Conservation (phyloP, 1,139 yeast species). For the Pichia sp. region DNA sequence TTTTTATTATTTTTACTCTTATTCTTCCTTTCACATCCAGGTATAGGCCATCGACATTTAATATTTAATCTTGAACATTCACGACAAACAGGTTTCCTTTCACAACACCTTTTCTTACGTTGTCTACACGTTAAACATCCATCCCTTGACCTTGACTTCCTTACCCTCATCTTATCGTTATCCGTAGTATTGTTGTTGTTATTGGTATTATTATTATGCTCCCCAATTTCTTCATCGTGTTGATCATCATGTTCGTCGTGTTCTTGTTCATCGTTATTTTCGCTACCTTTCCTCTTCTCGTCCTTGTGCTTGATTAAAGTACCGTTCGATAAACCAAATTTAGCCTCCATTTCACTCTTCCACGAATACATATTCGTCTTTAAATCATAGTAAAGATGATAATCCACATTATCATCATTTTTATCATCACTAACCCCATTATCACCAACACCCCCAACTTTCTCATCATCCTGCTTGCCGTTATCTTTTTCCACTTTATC, state of each 20-base stretch:
- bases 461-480: no score
- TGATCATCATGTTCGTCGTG: background rate
- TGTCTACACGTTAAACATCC: slow-evolving; percentile 70
- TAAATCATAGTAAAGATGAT: slow-evolving; percentile 5
- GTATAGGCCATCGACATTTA: slow-evolving; percentile 47
- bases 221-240: background rate
- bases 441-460: background rate
- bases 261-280: background rate
- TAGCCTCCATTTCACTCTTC: slow-evolving; percentile 3
- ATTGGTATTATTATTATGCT: background rate
- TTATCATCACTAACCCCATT: background rate
- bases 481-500: no score
- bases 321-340: background rate
- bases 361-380: slow-evolving; percentile 3
- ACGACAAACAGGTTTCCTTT: slow-evolving; percentile 49
- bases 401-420: background rate
- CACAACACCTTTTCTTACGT: slow-evolving; percentile 70
- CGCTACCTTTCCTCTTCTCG: background rate
- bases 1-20: slow-evolving; percentile 25
- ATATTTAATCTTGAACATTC: slow-evolving; percentile 52
- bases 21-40: slow-evolving; percentile 43
- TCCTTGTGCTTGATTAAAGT: background rate
- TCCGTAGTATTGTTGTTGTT: background rate
- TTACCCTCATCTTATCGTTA: background rate
- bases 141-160: slow-evolving; percentile 34